These are phyloP conservation scores for Mortierella hygrophila DNA, from an alignment of 192 early-diverging fungal genomes.

Conservation along the genomic window DNA sequence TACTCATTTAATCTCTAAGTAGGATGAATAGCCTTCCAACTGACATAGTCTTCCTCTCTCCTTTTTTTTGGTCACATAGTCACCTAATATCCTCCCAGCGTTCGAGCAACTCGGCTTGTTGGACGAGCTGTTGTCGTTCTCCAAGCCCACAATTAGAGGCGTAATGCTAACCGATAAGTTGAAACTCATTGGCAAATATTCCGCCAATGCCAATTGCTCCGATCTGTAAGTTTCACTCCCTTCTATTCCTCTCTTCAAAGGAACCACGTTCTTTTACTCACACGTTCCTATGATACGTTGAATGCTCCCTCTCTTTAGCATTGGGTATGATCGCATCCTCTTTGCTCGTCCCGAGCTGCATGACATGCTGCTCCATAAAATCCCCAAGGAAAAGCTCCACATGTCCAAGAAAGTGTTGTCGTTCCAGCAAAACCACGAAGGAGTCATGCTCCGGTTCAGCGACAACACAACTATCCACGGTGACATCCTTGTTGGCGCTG, in stretches of 20 bases:
- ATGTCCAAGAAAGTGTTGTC: conserved; percentile 16
- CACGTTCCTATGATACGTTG: not conserved
- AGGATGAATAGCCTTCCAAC: not conserved
- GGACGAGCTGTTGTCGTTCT: not conserved
- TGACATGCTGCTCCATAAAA: conserved; percentile 5
- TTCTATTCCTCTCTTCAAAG: no score
- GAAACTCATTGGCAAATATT: not conserved
- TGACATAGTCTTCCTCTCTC: not conserved
- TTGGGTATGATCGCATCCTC: not conserved
- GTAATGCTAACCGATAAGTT: not conserved
- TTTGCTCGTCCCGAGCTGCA: conserved; percentile 22
- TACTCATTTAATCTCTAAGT: not conserved
- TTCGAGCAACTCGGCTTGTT: not conserved
- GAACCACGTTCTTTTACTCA: no score
- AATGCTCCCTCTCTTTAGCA: not conserved
- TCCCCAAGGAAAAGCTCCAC: conserved; percentile 16
- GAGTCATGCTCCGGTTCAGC: conserved; percentile 4
- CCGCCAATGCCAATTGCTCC: not conserved
- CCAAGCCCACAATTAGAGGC: not conserved
- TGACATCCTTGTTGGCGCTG: conserved; percentile 27
- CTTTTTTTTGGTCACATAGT: not conserved
- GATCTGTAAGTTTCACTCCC: not conserved
- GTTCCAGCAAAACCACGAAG: not conserved
- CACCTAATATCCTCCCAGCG: not conserved
- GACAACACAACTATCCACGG: conserved; percentile 6